Base-by-base conservation (phyloP, 148 eudicot species). In the Chenopodium formosanum region DNA sequence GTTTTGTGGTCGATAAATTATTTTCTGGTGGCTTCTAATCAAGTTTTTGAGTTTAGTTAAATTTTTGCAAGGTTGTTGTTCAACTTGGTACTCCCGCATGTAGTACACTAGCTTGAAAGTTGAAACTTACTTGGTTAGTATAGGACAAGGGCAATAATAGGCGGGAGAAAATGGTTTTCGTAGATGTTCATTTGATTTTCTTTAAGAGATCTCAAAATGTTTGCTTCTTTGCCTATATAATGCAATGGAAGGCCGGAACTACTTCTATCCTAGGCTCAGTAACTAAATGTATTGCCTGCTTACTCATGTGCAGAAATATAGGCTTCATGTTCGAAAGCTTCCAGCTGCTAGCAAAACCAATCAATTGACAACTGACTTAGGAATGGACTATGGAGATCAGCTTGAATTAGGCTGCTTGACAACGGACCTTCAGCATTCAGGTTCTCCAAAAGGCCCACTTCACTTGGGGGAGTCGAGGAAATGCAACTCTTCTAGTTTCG, bases 371-470 rank as follows among this genome's bases (percentile, higher is more conserved):
- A 72, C 74, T 19, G 78, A 77, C 17, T 34, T 56, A 22, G 63
- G 40, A 72, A 75, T 75, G 69, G 71, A 69, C 73, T 16, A 40
- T 23, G 50, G 76, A 53, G 80, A 75, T 17, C 71, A 62, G 70
- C 85, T 83, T 16, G 86, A 79, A 71, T 10, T 84, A 29, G 64
- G 82, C 79, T 31, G 53, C 82, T 79, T 79, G 11, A 84, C 65
- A 74, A 32, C n/a, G 8, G 78, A 52, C 52, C 63, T 48, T 22
- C 80, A 60, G 14, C 70, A 73, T 5, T 85, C 89, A 7, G 63
- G 81, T 22, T 90, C 91, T 3, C 91, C 93, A 9, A 84, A 88
- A 79, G 87, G 88, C 53, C 87, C 86, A 25, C 80, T 87, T 27
- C 84, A 82, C 78, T 37, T 81, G 32, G 73, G 68, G 7, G 79